phyloP scores from a whole-genome alignment of 768 basidiomycete genomes.

The Omphalotus guepiniiformis region DNA sequence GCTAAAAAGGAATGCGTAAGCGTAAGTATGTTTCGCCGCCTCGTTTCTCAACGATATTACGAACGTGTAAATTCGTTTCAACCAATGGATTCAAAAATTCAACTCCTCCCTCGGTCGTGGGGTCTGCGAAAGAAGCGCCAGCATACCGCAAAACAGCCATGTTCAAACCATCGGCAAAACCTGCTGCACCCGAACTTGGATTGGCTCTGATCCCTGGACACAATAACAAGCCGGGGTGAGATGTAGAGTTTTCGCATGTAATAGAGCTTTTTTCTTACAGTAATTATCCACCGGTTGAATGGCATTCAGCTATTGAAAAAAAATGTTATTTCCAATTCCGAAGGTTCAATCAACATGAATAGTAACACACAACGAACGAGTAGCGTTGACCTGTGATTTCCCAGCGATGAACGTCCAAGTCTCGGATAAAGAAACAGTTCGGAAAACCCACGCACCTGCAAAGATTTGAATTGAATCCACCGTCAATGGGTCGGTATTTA shows the following conservation, averaged over 20 bases:
- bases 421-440: not conserved
- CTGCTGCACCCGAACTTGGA: slow-evolving; percentile 15
- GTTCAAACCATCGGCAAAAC: slow-evolving; percentile 29
- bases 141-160: slow-evolving; percentile 37
- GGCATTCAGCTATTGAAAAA: slow-evolving; percentile 30
- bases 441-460: slow-evolving; percentile 17
- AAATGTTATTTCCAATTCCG: not conserved
- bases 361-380: slow-evolving; percentile 25
- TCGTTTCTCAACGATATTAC: not conserved
- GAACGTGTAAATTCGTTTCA: slow-evolving; percentile 10
- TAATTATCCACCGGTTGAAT: slow-evolving; percentile 40
- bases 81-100: slow-evolving; percentile 8
- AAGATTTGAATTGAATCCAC: slow-evolving; percentile 29
- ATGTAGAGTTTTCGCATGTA: not conserved
- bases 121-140: slow-evolving; percentile 26
- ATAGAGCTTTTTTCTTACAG: slow-evolving; percentile 21
- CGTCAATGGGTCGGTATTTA: slow-evolving; percentile 20
- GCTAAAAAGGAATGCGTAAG: slow-evolving; percentile 10
- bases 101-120: slow-evolving; percentile 14
- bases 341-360: not conserved
- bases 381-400: slow-evolving; percentile 29
- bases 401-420: slow-evolving; percentile 10
- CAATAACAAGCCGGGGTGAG: not conserved
- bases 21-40: too few relatives aligned
- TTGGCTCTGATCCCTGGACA: slow-evolving; percentile 28